phyloP scores from a whole-genome alignment of 176 grass and related monocot genomes.

The Canna indica region DNA sequence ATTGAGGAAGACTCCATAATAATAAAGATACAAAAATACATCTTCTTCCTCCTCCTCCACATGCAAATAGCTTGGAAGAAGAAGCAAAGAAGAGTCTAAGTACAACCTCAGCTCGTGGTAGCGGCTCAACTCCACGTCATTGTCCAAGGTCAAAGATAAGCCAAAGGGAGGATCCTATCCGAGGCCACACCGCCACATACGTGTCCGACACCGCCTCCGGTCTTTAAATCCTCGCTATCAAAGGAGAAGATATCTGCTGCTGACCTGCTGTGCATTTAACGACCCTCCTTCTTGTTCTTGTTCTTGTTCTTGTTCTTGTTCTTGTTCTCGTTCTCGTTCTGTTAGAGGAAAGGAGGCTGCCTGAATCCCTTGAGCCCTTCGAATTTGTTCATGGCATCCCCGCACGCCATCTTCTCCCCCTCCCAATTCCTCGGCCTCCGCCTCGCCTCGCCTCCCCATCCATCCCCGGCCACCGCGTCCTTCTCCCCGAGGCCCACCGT shows the following conservation, averaged over 20 bases:
- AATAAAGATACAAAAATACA: not conserved
- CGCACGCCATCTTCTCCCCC: not conserved
- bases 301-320: no score
- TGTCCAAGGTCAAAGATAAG: not conserved
- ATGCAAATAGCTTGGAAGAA: not conserved
- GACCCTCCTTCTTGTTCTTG: not conserved
- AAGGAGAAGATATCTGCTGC: not conserved
- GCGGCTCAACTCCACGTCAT: not conserved
- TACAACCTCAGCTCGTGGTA: not conserved
- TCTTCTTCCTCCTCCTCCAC: no score
- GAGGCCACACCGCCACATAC: not conserved
- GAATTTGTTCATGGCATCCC: not conserved
- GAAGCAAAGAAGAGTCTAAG: not conserved
- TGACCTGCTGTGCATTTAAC: not conserved
- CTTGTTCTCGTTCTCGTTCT: not conserved
- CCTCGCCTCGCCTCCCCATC: not conserved
- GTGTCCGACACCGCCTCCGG: not conserved
- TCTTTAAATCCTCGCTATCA: not conserved
- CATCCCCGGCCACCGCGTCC: not conserved
- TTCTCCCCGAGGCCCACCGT: not conserved
- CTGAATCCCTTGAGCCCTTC: no score
- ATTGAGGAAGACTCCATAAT: no score
- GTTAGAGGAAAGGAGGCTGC: not conserved
- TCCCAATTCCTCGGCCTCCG: not conserved
- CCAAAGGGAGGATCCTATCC: no score